Evolutionary conservation across 805 yeast genomes (phyloP), one percentile per base, ranked within the genome.

Genomic region (Candida anglica): DNA sequence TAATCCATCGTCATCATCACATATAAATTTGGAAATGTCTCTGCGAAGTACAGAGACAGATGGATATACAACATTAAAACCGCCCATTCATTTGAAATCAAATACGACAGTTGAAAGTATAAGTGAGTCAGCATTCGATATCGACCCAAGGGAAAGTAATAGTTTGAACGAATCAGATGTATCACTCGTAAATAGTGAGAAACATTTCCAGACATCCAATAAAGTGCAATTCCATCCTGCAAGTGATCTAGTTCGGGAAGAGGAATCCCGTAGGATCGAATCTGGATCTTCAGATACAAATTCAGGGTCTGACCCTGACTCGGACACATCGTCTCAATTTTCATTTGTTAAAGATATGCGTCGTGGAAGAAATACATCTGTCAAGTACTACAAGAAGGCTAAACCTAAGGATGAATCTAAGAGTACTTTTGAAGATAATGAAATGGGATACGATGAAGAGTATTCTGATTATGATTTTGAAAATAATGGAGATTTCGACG

Each of bases 311-410:
- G 42, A 27, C 18, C 15, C 26, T 13, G 35, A 34, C 14, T 36
- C 37, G 19, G 49, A 42, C 24, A 39, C 47, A 4, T 42, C 51
- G 8, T 63, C 69, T 1, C 69, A 63, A 38, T 66, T 66, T 37
- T 65, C 71, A 2, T 66, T 66, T 42, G 64, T 62, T 7, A 51
- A 54, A 30, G 73, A 65, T 41, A 51, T 53, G 39, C 48, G 39
- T 6, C 69, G 69, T 2, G 73, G 73, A 8, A 47, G 71, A 35
- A 66, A 66, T 37, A 65, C 70, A 1, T 64, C 71, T 0, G 64
- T 66, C 9, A 66, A 66, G 42, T 66, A 66, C 39, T 66, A 66
- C 36, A 66, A 66, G 37, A 56, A 61, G 4, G 36, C 30, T 10
- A 52, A 44, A 25, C 25, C 34, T 6, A 39, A 33, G 19, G 34